Evolutionary conservation across 2,329 filamentous ascomycete species (phyloP).

Genomic region (Hirsutella thompsonii): DNA sequence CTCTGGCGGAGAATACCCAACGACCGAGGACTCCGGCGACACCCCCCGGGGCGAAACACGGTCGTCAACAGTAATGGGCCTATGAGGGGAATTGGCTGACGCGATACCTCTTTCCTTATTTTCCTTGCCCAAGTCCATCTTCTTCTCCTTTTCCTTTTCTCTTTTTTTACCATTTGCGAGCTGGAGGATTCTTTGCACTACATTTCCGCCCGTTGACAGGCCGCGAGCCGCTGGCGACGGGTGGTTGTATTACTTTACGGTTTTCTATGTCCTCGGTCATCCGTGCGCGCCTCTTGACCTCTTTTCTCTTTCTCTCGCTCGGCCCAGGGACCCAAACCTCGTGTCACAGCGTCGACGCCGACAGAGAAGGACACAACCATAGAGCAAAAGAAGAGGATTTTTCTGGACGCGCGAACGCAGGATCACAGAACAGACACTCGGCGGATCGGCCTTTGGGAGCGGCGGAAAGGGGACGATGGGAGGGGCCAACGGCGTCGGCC

Average conservation of each 20-base stretch:
- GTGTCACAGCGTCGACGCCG: neutral
- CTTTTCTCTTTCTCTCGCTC: conserved; percentile 1
- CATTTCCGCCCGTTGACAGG: conserved; percentile 18
- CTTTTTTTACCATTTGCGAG: conserved; percentile 10
- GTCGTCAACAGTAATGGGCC: conserved; percentile 12
- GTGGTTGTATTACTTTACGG: conserved; percentile 23
- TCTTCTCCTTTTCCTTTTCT: conserved; percentile 6
- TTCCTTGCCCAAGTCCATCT: conserved; percentile 7
- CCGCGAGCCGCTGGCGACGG: conserved; percentile 16
- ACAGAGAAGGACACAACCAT: neutral
- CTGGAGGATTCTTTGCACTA: conserved; percentile 21
- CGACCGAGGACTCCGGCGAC: conserved; percentile 12
- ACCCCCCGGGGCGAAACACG: conserved; percentile 9
- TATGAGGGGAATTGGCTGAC: conserved; percentile 15
- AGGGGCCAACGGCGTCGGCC: neutral
- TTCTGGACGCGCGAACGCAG: conserved; percentile 4
- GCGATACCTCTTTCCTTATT: conserved; percentile 21
- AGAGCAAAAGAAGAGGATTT: conserved; percentile 2
- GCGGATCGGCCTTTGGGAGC: conserved; percentile 7
- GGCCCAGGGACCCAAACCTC: neutral
- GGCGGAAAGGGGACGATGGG: conserved; percentile 1
- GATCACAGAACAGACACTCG: conserved; percentile 3
- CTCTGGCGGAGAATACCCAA: conserved; percentile 4
- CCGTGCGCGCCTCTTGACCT: conserved; percentile 13
- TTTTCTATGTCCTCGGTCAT: conserved; percentile 16